Base-by-base conservation (phyloP, 2,329 filamentous ascomycete genomes). In the Pseudohalonectria lignicola region DNA sequence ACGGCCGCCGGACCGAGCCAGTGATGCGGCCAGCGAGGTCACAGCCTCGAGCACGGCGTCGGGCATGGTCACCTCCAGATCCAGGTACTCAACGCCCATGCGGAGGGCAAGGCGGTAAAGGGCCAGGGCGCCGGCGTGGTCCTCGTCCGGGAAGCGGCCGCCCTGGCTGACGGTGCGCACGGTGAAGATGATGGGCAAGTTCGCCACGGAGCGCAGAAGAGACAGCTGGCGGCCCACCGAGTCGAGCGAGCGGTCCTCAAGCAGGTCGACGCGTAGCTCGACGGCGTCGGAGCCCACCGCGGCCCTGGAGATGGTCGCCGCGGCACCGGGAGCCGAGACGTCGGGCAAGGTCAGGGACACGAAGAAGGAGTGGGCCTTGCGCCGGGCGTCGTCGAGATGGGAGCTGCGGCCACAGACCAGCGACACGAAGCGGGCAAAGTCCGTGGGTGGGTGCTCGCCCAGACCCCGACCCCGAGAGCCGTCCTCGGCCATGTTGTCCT, bases 201-300 rank as follows among this genome's bases (percentile, higher is more conserved):
- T 71, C 25, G 28, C 29, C 17, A 48, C 23, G 13, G 79, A 78
- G 37, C 90, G 77, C 19, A 98, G 66, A 40, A 87, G 67, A 1
- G 88, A 80, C 29, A 96, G 70, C 52, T 98, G 88, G 19, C 82
- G 76, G 34, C 79, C 76, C 25, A 98, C 74, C 44, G 83, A 94
- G 41, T 94, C 86, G 1, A 77, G 61, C 4, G 76, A 69, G 5
- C 79, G 75, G 51, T 95, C 83, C 43, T 82, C 72, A 13, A 98
- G 71, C 31, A 98, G 66, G 60, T 98, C 92, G 4, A 94, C 85
- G n/a, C 92, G 78, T 37, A 98, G 63, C 59, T 98, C 92, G 10
- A 96, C 86, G 3, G 90, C 92, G 61, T 98, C 90, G 7, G 85
- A 83, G 4, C 92, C 92, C 30, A 93, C 78, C 11, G 82, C 77